These are phyloP conservation scores for Diaporthe aspalathi DNA, from an alignment of 2,329 filamentous ascomycete genomes.

Conservation along the genomic window DNA sequence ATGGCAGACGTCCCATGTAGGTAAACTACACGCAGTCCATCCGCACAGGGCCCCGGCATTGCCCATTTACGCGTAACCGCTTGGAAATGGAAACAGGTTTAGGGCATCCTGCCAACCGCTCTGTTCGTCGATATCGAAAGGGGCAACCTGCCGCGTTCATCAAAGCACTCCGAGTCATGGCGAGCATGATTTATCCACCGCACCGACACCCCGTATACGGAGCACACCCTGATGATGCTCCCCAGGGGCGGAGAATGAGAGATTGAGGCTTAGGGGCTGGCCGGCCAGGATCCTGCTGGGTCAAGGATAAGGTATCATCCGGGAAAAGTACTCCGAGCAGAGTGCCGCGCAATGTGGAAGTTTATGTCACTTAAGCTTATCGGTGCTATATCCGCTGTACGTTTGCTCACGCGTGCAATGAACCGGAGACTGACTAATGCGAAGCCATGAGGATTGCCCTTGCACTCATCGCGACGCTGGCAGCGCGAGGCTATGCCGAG, in stretches of 20 bases:
- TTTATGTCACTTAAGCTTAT: conserved; percentile 29
- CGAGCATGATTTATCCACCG: not conserved
- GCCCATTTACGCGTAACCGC: conserved; percentile 6
- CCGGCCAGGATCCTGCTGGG: not conserved
- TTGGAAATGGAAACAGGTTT: conserved; percentile 18
- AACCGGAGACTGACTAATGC: conserved; percentile 15
- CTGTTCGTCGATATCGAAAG: not conserved
- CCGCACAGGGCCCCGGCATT: not conserved
- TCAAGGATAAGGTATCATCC: conserved; percentile 17
- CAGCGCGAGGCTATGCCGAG: conserved; percentile 3
- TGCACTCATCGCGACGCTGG: conserved; percentile 3
- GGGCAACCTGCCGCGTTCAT: not conserved
- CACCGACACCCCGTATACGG: not conserved
- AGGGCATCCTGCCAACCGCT: not conserved
- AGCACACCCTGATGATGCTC: not conserved
- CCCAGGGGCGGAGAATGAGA: conserved; percentile 11
- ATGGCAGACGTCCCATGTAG: not conserved
- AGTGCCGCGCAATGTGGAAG: conserved; percentile 13
- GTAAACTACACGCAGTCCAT: too few species aligned
- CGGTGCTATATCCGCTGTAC: not conserved
- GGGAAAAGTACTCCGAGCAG: not conserved
- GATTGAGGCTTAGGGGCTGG: conserved; percentile 23
- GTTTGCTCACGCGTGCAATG: not conserved
- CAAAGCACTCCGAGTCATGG: conserved; percentile 15
- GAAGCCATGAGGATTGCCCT: conserved; percentile 9